These are phyloP conservation scores for Bertia moriformis DNA, from an alignment of 2,329 filamentous ascomycete genomes.

Conservation along the genomic window DNA sequence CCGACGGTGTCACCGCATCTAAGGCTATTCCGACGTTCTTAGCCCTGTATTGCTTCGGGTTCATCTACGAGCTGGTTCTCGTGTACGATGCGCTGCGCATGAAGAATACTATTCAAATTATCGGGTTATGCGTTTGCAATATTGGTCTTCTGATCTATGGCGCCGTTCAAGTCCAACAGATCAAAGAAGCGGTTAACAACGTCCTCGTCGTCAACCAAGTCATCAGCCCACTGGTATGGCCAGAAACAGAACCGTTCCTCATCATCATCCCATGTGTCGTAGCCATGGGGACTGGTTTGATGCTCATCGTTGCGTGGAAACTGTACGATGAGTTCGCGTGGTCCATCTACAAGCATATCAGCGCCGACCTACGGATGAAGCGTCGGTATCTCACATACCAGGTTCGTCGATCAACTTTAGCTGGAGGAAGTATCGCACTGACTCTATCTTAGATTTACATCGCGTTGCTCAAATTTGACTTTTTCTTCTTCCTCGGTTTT, in stretches of 20 bases:
- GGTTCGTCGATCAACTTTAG: constrained; percentile 27
- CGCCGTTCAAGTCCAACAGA: constrained; percentile 83
- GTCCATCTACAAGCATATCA: constrained; percentile 99
- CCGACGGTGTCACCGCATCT: constrained; percentile 11
- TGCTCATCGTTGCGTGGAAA: constrained; percentile 78
- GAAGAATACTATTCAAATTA: constrained; percentile 98
- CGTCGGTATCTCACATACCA: constrained; percentile 91
- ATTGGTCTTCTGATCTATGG: constrained; percentile 83
- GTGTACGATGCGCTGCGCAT: constrained; percentile 85
- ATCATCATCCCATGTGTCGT: constrained; percentile 78
- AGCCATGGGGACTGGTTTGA: constrained; percentile 55
- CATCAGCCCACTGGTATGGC: background rate
- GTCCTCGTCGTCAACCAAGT: background rate
- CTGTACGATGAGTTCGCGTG: constrained; percentile 97
- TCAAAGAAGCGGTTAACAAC: constrained; percentile 42
- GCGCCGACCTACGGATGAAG: constrained; percentile 92
- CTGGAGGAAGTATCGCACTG: constrained; percentile 5
- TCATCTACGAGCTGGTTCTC: constrained; percentile 77
- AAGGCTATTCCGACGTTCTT: constrained; percentile 85
- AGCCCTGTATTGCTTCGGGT: constrained; percentile 92
- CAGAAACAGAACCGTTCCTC: constrained; percentile 57
- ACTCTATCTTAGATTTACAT: constrained; percentile 67
- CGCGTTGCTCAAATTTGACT: constrained; percentile 93
- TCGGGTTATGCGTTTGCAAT: constrained; percentile 87
- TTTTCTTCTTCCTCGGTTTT: constrained; percentile 99